Base-by-base conservation (phyloP, 768 basidiomycete genomes). In the Coprinopsis cinerea region DNA sequence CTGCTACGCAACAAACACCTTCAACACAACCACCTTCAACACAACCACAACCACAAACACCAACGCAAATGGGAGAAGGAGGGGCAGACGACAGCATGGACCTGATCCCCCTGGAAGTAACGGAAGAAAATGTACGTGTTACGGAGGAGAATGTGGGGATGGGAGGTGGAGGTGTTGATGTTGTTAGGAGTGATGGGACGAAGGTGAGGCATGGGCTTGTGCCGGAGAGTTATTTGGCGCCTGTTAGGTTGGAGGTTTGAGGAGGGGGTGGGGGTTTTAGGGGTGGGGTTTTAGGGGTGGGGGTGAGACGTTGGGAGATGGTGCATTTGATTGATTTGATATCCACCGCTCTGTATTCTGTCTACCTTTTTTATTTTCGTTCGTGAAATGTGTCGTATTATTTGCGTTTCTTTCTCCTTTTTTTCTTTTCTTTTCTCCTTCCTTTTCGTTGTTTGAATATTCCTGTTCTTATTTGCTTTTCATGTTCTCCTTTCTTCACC, bases 201-300 rank as follows among this genome's bases (percentile, higher is more conserved):
- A 30, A 47, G 26, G 49, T 52, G 23, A 66, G 61, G 44, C 85
- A 88, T 65, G 86, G 85, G 5, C 74, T 90, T 26, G 88, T 90
- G 5, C 88, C 88, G 0, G 88, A 88, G 65, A 81, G 85, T 52
- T 89, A 90, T 67, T 59, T 90, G 55, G 84, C 85, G 61, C 63
- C 71, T 14, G 69, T 82, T 15, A 71, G 69, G 58, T 57, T 78
- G 53, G 76, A 77, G 42, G 41, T 6, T 39, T 5, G 41, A 25
- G 41, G 30, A 34, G 30, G 30, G 30, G 9, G 30, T 34, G 9
- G 30, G n/a, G 30, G 30, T 9, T 34, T 34, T 34, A n/a, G 30
- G 30, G 30, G 30, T 34, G 30, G 30, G 30, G 30, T 34, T 34
- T 34, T 34, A n/a, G n/a, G n/a, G n/a, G n/a, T n/a, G n/a, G n/a